Percentiles rank a stretch among this genome's conserved stretches.
Conservation (phyloP, 805 yeast genomes). For the Cyberlindnera sargentensis region DNA sequence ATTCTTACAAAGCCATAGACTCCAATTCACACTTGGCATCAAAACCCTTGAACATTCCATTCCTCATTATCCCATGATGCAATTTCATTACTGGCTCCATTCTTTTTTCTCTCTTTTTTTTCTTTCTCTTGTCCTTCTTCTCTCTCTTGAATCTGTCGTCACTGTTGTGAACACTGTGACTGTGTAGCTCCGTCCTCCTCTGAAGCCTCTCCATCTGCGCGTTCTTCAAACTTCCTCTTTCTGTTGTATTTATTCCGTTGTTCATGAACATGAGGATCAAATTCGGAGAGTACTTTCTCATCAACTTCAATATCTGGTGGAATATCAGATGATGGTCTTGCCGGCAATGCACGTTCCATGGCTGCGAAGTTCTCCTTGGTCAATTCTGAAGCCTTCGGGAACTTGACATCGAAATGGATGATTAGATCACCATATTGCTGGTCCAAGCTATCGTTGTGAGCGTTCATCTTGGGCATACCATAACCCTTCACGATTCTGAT, state of each 20-base stretch:
- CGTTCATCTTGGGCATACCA: constrained; percentile 51
- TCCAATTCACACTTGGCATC: no score
- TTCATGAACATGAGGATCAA: constrained; percentile 5
- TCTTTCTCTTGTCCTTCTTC: neutral
- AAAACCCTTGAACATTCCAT: no score
- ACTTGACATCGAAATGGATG: constrained; percentile 49
- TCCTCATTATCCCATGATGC: no score
- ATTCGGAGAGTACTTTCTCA: constrained; percentile 31
- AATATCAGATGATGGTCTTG: constrained; percentile 49
- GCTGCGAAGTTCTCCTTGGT: constrained; percentile 59
- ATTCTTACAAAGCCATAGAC: no score
- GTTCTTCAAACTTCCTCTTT: neutral
- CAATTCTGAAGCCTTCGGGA: constrained; percentile 58
- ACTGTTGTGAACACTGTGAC: neutral
- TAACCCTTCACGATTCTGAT: constrained; percentile 41
- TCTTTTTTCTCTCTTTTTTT: no score
- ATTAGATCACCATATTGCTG: constrained; percentile 45
- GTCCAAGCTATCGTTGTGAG: neutral
- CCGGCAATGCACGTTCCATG: constrained; percentile 71
- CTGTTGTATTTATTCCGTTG: neutral
- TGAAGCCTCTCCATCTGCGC: neutral
- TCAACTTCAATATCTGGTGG: constrained; percentile 62
- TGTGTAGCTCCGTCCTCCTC: neutral
- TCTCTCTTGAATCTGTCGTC: neutral
- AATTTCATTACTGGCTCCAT: no score